Evolutionary conservation across 768 basidiomycete species (phyloP), one percentile per base, ranked within the genome.

Genomic region (Sarcodon sp.): DNA sequence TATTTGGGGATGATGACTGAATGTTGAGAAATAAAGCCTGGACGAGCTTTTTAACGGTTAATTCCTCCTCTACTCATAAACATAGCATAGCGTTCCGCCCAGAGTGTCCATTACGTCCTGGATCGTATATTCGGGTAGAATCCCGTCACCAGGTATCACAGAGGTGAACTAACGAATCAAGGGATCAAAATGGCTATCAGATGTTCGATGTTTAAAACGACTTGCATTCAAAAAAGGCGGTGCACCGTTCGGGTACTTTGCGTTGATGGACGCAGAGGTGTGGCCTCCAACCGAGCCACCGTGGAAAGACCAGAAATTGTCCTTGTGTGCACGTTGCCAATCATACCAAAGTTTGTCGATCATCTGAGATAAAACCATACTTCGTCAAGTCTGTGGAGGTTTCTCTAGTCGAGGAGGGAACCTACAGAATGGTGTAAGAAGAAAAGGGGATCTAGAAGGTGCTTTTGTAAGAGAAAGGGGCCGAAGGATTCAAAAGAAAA

Each of bases 341-440:
- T 66, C 60, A 46, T 41, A 64, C 66, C 66, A 67, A 12, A 66
- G 47, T 47, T 64, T 64, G 54, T 66, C 66, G 45, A 67, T 51
- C 64, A 66, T 66, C 61, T 60, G 46, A 21, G 12, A 13, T 16
- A 41, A 27, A 41, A 13, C 21, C 21, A 2, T 27, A 27, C 4
- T 41, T n/a, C n/a, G 2, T 13, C 4, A 8, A 13, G n/a, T 11
- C 13, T 4, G 16, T 4, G 39, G 16, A 2, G 15, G 27, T 15
- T 13, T 41, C 11, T 41, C 7, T 27, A 16, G 35, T 44, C 32
- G 15, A 27, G 16, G 32, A 21, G 41, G 9, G 34, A 36, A 7
- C 61, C 46, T 46, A 66, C 66, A 1, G 59, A 62, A 47, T 66
- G 66, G 54, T 66, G 63, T 44, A 66, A 34, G 53, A 54, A 66